Evolutionary conservation across 139 green algal genomes (phyloP), one percentile per base, ranked within the genome.

Genomic region (Tetraselmis chui): DNA sequence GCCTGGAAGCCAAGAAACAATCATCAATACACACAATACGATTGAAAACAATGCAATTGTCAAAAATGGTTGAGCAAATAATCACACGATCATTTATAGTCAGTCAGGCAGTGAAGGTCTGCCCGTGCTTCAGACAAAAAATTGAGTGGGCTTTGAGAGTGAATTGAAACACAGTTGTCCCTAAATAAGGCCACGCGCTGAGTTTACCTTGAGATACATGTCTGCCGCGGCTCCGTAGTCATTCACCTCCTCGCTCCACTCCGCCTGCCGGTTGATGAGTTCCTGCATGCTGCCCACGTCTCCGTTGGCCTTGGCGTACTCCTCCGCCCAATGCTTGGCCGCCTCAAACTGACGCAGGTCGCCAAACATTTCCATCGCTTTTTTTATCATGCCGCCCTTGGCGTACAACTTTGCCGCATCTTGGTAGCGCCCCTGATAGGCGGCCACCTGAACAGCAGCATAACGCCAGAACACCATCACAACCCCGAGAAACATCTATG

Each of bases 171-270:
- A n/a, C n/a, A n/a, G n/a, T n/a, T n/a, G n/a, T n/a, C n/a, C n/a
- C n/a, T n/a, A n/a, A n/a, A n/a, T n/a, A n/a, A n/a, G n/a, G n/a
- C n/a, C n/a, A n/a, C n/a, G n/a, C n/a, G n/a, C n/a, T n/a, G n/a
- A n/a, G n/a, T n/a, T 67, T 26, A 92, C 89, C 87, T 94, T 92
- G 81, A 96, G 88, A 85, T 97, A 97, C 90, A 97, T 94, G 45
- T 95, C 90, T 2, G 87, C 92, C 28, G 93, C 93, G 24, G 89
- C 88, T n/a, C 90, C 89, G 80, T 92, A 94, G 86, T 97, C 94
- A 32, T 87, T 91, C 30, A 91, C 85, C 89, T 96, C 88, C 87
- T 96, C 92, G 76, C 83, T 92, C 93, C 93, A 97, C 85, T 94
- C 89, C 2, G 93, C 93, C 87, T 97, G 93, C 58, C 85, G 83